Percentiles rank a stretch among this genome's conserved stretches.
Evolutionary conservation across 805 yeast species (phyloP).

Genomic region (Peterozyma xylosa): DNA sequence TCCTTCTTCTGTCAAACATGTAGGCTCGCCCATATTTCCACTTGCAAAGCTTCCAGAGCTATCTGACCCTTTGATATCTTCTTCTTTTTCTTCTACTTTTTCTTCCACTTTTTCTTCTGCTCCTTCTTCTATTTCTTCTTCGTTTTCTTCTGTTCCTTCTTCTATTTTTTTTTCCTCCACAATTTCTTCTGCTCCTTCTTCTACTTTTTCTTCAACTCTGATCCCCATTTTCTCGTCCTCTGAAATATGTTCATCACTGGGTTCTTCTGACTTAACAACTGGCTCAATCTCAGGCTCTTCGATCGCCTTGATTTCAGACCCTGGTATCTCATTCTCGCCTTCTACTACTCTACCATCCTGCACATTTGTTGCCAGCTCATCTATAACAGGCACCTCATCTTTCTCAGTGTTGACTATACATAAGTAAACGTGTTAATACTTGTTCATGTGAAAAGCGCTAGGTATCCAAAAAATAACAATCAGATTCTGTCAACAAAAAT

Average conservation of each 20-base stretch:
- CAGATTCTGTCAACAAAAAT: too few relatives aligned
- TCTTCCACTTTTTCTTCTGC: neutral
- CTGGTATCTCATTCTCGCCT: constrained; percentile 11
- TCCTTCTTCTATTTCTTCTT: too few relatives aligned
- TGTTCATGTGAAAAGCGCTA: too few relatives aligned
- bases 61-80: constrained; percentile 4
- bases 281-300: constrained; percentile 1
- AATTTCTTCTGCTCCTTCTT: neutral
- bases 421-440: too few relatives aligned
- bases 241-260: constrained; percentile 4
- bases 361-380: too few relatives aligned
- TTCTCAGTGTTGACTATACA: too few relatives aligned
- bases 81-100: neutral
- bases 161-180: too few relatives aligned
- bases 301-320: constrained; percentile 10
- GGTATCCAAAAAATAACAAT: too few relatives aligned
- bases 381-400: too few relatives aligned
- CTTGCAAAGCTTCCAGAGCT: constrained; percentile 7
- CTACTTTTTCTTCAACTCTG: neutral
- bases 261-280: constrained; percentile 5
- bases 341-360: constrained; percentile 8
- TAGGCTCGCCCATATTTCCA: neutral
- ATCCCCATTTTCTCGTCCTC: constrained; percentile 1
- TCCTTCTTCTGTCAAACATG: too few relatives aligned
- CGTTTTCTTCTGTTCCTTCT: constrained; percentile 6